Conservation (phyloP, 306 rosid genomes). For the Castanea mollissima region DNA sequence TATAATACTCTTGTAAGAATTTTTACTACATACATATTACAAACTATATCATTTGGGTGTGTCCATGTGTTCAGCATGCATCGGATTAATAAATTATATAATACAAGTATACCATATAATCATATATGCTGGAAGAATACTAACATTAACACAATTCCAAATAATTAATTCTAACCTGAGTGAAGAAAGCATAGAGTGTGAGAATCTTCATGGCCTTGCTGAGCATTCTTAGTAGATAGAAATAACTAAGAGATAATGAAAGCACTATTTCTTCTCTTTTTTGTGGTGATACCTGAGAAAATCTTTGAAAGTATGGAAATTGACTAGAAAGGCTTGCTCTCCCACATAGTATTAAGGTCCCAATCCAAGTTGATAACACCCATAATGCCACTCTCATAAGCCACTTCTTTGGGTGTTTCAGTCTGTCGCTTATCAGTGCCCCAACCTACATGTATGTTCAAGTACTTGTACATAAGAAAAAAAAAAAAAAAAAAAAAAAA, state of each 20-base stretch:
- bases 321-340: conserved; percentile 20
- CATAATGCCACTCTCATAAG: conserved; percentile 36
- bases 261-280: conserved; percentile 44
- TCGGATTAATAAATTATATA: neutral
- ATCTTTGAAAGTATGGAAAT: conserved; percentile 50
- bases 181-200: conserved; percentile 54
- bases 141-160: neutral
- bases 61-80: too few species aligned
- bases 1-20: too few species aligned
- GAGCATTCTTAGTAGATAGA: conserved; percentile 42
- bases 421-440: conserved; percentile 35
- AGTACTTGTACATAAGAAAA: too few species aligned
- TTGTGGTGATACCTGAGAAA: conserved; percentile 21
- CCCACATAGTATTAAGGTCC: conserved; percentile 55
- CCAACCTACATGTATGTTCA: conserved; percentile 39
- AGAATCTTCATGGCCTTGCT: conserved; percentile 51
- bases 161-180: conserved; percentile 47
- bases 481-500: too few species aligned
- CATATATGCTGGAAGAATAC: neutral
- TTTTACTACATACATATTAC: too few species aligned
- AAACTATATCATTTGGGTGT: too few species aligned
- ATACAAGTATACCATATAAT: neutral
- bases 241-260: conserved; percentile 49
- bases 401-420: conserved; percentile 56
- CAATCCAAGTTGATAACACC: conserved; percentile 61